phyloP scores from a whole-genome alignment of 768 basidiomycete species.

The Symmetrospora coprosmae region DNA sequence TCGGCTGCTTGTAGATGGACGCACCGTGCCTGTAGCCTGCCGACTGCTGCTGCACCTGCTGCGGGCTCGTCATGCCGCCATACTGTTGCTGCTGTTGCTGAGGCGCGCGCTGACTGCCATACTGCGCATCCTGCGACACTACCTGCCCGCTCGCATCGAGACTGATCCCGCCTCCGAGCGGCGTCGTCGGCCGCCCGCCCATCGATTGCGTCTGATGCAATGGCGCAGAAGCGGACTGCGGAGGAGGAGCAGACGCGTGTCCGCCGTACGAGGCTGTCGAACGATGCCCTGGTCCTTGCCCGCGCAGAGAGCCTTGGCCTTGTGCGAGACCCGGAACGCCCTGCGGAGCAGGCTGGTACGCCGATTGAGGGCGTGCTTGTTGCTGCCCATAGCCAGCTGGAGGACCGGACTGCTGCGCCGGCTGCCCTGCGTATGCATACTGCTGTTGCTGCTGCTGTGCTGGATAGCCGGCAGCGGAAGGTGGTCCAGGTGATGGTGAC shows the following conservation, averaged over 20 bases:
- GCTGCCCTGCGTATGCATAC: slow-evolving; percentile 14
- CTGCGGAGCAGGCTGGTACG: too few species aligned
- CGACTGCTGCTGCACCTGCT: slow-evolving; percentile 36
- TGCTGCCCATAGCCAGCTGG: slow-evolving; percentile 19
- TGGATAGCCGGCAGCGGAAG: slow-evolving; percentile 29
- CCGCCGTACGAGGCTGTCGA: slow-evolving; percentile 21
- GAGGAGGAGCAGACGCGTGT: too few species aligned
- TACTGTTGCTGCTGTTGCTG: slow-evolving; percentile 8
- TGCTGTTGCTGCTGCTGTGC: slow-evolving; percentile 9
- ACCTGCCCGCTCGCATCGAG: slow-evolving; percentile 66
- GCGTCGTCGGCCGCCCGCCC: slow-evolving; percentile 44
- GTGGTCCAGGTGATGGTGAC: slow-evolving; percentile 27
- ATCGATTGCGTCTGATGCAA: slow-evolving; percentile 39
- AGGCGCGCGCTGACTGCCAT: slow-evolving; percentile 29
- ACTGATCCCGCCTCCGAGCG: slow-evolving; percentile 66
- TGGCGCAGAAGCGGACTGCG: slow-evolving; percentile 33
- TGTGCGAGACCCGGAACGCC: too few species aligned
- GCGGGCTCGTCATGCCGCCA: slow-evolving; percentile 2
- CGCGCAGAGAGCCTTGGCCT: too few species aligned
- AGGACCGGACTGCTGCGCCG: slow-evolving; percentile 28
- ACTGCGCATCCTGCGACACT: slow-evolving; percentile 56
- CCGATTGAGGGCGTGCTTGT: background rate
- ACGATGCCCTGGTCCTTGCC: slow-evolving; percentile 35
- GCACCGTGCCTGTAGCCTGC: slow-evolving; percentile 20
- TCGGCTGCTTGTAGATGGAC: slow-evolving; percentile 12